Conservation (phyloP, 2,329 filamentous ascomycete species). For the Botrytis fabae region DNA sequence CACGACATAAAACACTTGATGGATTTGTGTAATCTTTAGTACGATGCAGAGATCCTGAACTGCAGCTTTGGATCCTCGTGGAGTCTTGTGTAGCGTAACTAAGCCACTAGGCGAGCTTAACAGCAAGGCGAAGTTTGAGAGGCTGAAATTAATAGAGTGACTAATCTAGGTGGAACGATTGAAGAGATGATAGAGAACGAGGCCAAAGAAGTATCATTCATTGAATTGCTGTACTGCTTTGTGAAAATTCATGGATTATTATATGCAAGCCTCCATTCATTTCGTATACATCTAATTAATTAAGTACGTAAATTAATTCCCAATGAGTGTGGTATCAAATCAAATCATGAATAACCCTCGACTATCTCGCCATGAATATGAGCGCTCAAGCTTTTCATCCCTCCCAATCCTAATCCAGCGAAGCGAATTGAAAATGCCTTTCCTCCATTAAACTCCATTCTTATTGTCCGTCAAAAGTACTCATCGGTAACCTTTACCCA, state of each 20-base stretch:
- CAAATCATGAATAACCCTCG: not conserved
- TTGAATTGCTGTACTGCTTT: not conserved
- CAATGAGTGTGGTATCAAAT: constrained; percentile 16
- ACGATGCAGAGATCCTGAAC: not conserved
- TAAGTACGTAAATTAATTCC: not conserved
- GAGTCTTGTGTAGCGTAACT: not conserved
- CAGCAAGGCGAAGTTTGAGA: rapidly evolving
- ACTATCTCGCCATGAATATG: not conserved
- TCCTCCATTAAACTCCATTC: not conserved
- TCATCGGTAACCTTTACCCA: constrained; percentile 2
- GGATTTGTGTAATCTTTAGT: not conserved
- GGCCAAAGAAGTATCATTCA: not conserved
- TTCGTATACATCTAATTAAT: constrained; percentile 2
- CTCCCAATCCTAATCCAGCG: not conserved
- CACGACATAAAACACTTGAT: not conserved
- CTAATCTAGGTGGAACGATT: not conserved
- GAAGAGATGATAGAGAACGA: not conserved
- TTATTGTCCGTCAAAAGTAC: not conserved
- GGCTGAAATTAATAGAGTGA: not conserved
- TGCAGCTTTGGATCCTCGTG: not conserved
- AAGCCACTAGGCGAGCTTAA: too few species aligned
- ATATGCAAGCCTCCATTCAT: not conserved
- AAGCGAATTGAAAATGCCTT: not conserved
- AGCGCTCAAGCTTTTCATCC: not conserved
- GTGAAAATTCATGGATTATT: not conserved